Evolutionary conservation across 148 eudicot species (phyloP), one percentile per base, ranked within the genome.

Genomic region (Chenopodium quinoa): DNA sequence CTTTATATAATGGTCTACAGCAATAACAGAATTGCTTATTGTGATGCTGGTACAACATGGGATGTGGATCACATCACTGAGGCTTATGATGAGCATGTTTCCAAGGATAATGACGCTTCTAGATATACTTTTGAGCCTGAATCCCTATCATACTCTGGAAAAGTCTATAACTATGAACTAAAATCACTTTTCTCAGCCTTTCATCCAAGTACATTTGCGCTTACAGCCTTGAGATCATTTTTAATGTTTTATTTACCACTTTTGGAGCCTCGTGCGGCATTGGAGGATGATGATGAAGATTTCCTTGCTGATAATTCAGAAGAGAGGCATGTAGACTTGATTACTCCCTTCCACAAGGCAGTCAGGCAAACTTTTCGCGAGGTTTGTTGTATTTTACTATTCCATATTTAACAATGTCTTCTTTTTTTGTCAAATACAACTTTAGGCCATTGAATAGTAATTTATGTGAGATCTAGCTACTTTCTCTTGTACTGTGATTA

Each of bases 131-230:
- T 90, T 62, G 88, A 84, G 73, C 82, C 86, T 47, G 93, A 91
- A 75, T 78, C 90, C 75, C 66, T 88, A 56, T 79, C 27, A 20
- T 63, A 86, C 80, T 73, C 80, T 29, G 88, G 89, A 50, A 96
- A 96, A 90, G 85, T 87, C 70, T 93, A 96, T 79, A 20, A 82
- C 7, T 78, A 92, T 60, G 90, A 93, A 87, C 80, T 88, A 47
- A 96, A 88, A 76, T 91, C 98, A 70, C 79, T 93, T 63, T 89
- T 91, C 75, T 96, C 97, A 25, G 99, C 99, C 56, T 96, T 93
- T 75, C 90, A 90, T 10, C 87, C 86, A 90, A 92, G 79, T 80
- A 78, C 89, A 52, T 82, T 96, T 58, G 88, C 89, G 54, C 29
- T 90, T 78, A 91, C 93, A 19, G 85, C 95, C 56, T 84, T 96